Evolutionary conservation across 768 basidiomycete genomes (phyloP).

Genomic region (Cantharellus anzutake): DNA sequence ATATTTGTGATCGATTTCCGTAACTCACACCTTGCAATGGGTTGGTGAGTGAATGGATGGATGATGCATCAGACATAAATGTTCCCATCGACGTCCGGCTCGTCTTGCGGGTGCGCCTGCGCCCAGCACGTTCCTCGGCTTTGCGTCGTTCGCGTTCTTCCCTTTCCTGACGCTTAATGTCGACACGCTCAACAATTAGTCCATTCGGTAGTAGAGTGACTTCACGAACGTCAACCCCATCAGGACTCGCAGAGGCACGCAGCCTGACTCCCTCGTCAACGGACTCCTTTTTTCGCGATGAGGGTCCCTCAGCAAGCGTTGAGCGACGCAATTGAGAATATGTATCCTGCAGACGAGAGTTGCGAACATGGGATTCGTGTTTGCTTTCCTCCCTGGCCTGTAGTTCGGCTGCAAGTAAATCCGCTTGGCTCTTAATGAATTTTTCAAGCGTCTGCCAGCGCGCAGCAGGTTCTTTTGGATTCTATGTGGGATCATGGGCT

Average conservation of each 20-base stretch:
- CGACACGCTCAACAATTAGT: slow-evolving; percentile 75
- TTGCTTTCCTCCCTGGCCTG: slow-evolving; percentile 57
- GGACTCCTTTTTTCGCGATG: background rate
- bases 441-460: slow-evolving; percentile 62
- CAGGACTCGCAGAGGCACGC: background rate
- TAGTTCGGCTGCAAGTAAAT: slow-evolving; percentile 65
- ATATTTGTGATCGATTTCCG: background rate
- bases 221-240: slow-evolving; percentile 24
- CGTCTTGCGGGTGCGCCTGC: slow-evolving; percentile 37
- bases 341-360: slow-evolving; percentile 59
- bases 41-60: slow-evolving; percentile 5
- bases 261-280: background rate
- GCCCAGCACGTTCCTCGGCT: slow-evolving; percentile 34
- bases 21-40: background rate
- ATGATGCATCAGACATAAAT: background rate
- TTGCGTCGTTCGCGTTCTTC: slow-evolving; percentile 47
- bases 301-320: background rate
- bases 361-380: slow-evolving; percentile 58
- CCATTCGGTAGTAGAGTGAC: slow-evolving; percentile 73
- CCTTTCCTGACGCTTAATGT: slow-evolving; percentile 44
- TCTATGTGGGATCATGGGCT: slow-evolving; percentile 27
- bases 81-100: background rate
- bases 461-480: slow-evolving; percentile 74
- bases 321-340: slow-evolving; percentile 67
- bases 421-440: slow-evolving; percentile 69